Evolutionary conservation across 179 eudicot genomes (phyloP), one percentile per base, ranked within the genome.

Genomic region (Camellia oleifera): DNA sequence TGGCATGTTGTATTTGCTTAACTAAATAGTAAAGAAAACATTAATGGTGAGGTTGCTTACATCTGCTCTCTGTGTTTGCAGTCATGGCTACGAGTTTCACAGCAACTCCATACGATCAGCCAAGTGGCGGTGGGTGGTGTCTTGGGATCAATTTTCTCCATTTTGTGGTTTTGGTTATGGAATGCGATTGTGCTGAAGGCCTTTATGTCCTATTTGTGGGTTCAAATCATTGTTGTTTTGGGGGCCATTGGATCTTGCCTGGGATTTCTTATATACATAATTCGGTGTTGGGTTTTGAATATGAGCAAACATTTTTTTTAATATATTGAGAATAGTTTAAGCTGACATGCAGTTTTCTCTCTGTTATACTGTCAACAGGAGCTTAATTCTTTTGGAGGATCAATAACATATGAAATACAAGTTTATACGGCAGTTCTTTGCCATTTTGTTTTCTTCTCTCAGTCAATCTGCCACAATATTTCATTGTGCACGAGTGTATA

Each of bases 71-170:
- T 83, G 23, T 83, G 68, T 70, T 66, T 88, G 88, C 92, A 95
- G 99, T 85, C 99, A 71, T 95, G 98, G 98, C 87, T 95, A 73
- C 89, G 99, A 82, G 93, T 95, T 62, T 83, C 94, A 0, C 93
- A 91, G 23, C 81, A 82, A 11, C 81, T 88, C 69, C 99, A 95
- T 63, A 91, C 95, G 0, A 66, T 82, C 61, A 87, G 86, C 86
- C 99, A 93, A 88, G 94, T 95, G 67, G 83, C 64, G 6, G 97
- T 95, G 76, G 98, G 99, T 61, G 92, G 90, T 32, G 44, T 81
- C 17, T 10, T 91, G 46, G 99, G 99, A 54, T 85, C 85, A 23
- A 54, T 78, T 40, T 92, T 94, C 82, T 85, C 88, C n/a, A 66
- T 85, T 7, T 71, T 88, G 40, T 95, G 99, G 99, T 76, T 87